Evolutionary conservation across 495 filamentous ascomycete genomes (phyloP).

Genomic region (Penicillium paxilli): DNA sequence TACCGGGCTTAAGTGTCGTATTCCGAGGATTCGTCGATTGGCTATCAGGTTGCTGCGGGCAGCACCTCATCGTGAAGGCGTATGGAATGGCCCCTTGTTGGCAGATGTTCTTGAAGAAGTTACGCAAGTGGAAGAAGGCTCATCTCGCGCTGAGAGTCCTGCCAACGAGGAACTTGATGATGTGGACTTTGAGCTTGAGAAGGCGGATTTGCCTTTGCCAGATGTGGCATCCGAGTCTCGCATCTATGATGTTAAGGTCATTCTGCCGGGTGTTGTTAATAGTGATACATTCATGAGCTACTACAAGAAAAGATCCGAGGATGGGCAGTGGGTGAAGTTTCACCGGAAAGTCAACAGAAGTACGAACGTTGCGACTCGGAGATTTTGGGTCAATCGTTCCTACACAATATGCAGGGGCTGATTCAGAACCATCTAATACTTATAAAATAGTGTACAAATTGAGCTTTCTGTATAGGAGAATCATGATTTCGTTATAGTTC

Average conservation of each 20-base stretch:
- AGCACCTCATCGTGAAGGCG: constrained; percentile 50
- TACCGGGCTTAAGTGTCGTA: constrained; percentile 57
- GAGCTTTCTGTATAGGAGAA: background rate
- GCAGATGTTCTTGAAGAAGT: constrained; percentile 16
- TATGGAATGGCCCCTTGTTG: constrained; percentile 40
- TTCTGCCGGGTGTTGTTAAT: constrained; percentile 8
- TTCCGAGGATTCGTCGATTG: constrained; percentile 39
- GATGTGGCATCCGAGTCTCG: background rate
- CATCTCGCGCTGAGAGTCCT: constrained; percentile 8
- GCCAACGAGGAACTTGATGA: constrained; percentile 4
- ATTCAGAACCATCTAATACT: too few species aligned
- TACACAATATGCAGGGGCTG: too few species aligned
- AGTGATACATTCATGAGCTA: constrained; percentile 15
- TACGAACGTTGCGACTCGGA: background rate
- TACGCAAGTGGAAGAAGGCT: constrained; percentile 19
- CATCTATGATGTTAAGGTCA: constrained; percentile 13
- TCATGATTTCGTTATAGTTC: constrained; percentile 15
- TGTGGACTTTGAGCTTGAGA: background rate
- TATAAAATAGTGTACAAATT: constrained; percentile 3
- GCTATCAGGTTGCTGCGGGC: constrained; percentile 42
- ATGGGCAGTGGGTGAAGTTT: constrained; percentile 4
- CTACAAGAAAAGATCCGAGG: background rate
- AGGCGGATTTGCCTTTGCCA: constrained; percentile 3
- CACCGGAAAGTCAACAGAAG: background rate
- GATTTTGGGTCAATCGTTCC: too few species aligned